A percentile compares a stretch with the other conserved stretches of the same genome.
These are phyloP conservation scores for Colletotrichum karsti DNA, from an alignment of 2,329 filamentous ascomycete genomes.

Conservation along the genomic window DNA sequence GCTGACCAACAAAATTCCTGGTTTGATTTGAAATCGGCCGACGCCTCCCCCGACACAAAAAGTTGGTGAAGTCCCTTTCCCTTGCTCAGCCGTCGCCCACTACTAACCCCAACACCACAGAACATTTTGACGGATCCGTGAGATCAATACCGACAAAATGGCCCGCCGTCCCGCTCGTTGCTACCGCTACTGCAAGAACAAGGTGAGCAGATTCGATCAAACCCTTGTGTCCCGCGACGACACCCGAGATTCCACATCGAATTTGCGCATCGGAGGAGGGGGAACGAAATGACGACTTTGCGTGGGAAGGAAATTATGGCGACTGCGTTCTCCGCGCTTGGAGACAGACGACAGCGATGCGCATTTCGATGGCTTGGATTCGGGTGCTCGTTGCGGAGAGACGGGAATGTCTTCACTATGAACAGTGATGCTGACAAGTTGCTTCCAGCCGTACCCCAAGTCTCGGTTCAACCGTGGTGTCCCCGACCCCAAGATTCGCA, in stretches of 20 bases:
- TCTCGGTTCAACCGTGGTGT: constrained; percentile 99
- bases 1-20: too few species aligned
- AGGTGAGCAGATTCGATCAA: constrained; percentile 68
- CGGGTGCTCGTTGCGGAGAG: not conserved
- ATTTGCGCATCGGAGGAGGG: constrained; percentile 13
- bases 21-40: constrained; percentile 65
- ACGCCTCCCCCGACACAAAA: constrained; percentile 18
- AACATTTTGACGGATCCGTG: constrained; percentile 41
- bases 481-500: constrained; percentile 83
- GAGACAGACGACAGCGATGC: not conserved
- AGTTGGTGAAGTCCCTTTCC: constrained; percentile 21
- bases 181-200: constrained; percentile 99
- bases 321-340: not conserved
- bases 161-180: constrained; percentile 99
- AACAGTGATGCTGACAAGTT: not conserved
- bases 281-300: not conserved
- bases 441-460: constrained; percentile 89
- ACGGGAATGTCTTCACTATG: not conserved
- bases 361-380: not conserved
- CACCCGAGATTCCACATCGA: constrained; percentile 7
- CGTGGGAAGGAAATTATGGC: not conserved
- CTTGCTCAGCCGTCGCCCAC: constrained; percentile 34
- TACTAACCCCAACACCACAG: constrained; percentile 44
- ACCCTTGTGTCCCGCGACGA: constrained; percentile 1
- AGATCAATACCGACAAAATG: constrained; percentile 81